phyloP scores from a whole-genome alignment of 2,329 filamentous ascomycete genomes.

The Trichoderma harzianum region DNA sequence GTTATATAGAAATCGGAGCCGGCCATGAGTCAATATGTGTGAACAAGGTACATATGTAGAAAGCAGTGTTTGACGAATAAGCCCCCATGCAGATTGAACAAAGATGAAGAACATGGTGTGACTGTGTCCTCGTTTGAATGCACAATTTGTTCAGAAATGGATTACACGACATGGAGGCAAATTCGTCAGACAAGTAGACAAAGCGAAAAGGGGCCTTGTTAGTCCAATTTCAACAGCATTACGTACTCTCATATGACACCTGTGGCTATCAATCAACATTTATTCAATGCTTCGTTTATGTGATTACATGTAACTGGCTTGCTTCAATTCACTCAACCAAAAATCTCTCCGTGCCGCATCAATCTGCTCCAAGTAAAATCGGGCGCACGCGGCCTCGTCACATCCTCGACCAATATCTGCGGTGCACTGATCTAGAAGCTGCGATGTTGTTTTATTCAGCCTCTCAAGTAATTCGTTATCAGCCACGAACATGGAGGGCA shows the following conservation, averaged over 20 bases:
- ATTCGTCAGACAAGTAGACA: not conserved
- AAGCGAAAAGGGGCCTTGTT: not conserved
- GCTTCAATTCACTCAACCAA: slow-evolving; percentile 29
- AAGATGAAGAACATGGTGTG: not conserved
- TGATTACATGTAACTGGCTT: not conserved
- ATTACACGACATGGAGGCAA: not conserved
- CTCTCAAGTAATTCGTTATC: slow-evolving; percentile 25
- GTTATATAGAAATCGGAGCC: not conserved
- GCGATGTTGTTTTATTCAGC: slow-evolving; percentile 26
- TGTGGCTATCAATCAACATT: no score
- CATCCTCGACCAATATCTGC: slow-evolving; percentile 27
- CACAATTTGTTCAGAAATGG: not conserved
- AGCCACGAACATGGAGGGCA: slow-evolving; percentile 25
- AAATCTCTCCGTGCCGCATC: slow-evolving; percentile 27
- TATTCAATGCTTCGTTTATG: not conserved
- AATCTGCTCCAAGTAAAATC: slow-evolving; percentile 33
- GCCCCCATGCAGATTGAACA: not conserved
- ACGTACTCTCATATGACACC: not conserved
- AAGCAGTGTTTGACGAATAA: not conserved
- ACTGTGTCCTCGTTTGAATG: not conserved
- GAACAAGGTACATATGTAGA: not conserved
- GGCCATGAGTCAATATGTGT: not conserved
- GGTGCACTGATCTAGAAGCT: slow-evolving; percentile 33
- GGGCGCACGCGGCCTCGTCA: slow-evolving; percentile 25
- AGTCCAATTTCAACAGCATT: not conserved